phyloP scores from a whole-genome alignment of 768 basidiomycete species.

The Pholiota microspora region DNA sequence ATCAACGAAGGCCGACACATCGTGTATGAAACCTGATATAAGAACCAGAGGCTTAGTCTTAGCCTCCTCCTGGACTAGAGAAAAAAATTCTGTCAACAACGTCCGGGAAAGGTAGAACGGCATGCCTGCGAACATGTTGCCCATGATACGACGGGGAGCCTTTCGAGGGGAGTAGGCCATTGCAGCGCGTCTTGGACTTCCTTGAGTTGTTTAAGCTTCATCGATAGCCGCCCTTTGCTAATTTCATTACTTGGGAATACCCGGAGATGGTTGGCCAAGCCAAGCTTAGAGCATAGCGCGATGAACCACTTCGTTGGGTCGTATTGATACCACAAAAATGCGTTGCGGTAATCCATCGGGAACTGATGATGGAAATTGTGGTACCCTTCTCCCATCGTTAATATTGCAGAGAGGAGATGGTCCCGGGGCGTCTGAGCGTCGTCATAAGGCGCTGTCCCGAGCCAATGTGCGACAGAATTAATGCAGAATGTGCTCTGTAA shows the following conservation, averaged over 20 bases:
- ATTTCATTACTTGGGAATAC: slow-evolving; percentile 90
- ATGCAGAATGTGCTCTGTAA: slow-evolving; percentile 81
- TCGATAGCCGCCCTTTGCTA: slow-evolving; percentile 74
- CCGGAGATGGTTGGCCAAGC: slow-evolving; percentile 79
- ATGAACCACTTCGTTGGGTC: slow-evolving; percentile 98
- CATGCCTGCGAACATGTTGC: slow-evolving; percentile 59
- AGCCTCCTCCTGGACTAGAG: slow-evolving; percentile 64
- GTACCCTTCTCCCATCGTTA: slow-evolving; percentile 87
- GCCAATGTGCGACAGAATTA: slow-evolving; percentile 85
- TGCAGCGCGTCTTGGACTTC: slow-evolving; percentile 55
- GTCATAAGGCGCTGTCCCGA: slow-evolving; percentile 80
- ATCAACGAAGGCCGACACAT: slow-evolving; percentile 69
- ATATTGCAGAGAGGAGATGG: slow-evolving; percentile 75
- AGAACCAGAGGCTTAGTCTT: slow-evolving; percentile 64
- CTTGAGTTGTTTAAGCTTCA: slow-evolving; percentile 78
- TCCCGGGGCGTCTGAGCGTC: slow-evolving; percentile 77
- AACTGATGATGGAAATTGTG: slow-evolving; percentile 93
- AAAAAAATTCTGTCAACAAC: not conserved
- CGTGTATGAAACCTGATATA: slow-evolving; percentile 86
- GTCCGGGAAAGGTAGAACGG: not conserved
- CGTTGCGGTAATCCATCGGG: slow-evolving; percentile 85
- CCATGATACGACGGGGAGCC: slow-evolving; percentile 80
- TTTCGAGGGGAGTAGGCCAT: slow-evolving; percentile 58
- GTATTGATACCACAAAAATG: slow-evolving; percentile 80
- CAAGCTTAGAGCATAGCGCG: slow-evolving; percentile 52